phyloP scores from a whole-genome alignment of 768 basidiomycete species.

The Lentinula guzmanii region DNA sequence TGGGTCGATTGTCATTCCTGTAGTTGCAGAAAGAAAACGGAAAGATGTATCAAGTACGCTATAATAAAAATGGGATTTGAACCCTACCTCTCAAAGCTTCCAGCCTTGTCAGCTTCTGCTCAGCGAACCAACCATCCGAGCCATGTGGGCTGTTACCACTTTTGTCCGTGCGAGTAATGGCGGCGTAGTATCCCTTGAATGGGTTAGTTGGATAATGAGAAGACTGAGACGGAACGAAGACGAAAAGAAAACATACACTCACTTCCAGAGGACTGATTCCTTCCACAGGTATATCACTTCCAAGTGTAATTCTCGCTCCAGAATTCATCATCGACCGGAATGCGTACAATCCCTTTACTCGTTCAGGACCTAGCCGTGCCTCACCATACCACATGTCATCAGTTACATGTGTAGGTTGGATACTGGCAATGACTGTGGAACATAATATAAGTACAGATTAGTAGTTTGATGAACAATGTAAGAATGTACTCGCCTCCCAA shows the following conservation, averaged over 20 bases:
- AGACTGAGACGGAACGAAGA: neutral
- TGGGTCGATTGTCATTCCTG: conserved; percentile 86
- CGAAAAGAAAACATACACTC: neutral
- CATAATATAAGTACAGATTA: too few species aligned
- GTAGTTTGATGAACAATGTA: too few species aligned
- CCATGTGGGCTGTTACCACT: conserved; percentile 79
- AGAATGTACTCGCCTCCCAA: conserved; percentile 57
- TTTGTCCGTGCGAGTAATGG: conserved; percentile 66
- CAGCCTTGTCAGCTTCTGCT: conserved; percentile 65
- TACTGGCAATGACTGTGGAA: conserved; percentile 72
- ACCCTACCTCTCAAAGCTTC: conserved; percentile 68
- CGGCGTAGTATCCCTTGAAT: conserved; percentile 78
- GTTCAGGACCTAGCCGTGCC: conserved; percentile 67
- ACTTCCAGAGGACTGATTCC: conserved; percentile 43
- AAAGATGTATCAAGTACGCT: neutral
- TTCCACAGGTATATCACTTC: conserved; percentile 91
- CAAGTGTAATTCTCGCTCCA: conserved; percentile 66
- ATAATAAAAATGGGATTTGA: neutral
- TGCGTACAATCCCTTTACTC: conserved; percentile 82
- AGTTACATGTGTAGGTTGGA: conserved; percentile 85
- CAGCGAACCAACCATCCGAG: conserved; percentile 81
- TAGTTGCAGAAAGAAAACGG: neutral
- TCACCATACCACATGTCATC: conserved; percentile 92
- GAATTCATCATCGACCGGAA: conserved; percentile 71
- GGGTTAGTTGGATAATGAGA: conserved; percentile 30